A percentile compares a stretch with the other conserved stretches of the same genome.
Conservation (phyloP, 257 asterid species). For the Nicotiana benthamiana region DNA sequence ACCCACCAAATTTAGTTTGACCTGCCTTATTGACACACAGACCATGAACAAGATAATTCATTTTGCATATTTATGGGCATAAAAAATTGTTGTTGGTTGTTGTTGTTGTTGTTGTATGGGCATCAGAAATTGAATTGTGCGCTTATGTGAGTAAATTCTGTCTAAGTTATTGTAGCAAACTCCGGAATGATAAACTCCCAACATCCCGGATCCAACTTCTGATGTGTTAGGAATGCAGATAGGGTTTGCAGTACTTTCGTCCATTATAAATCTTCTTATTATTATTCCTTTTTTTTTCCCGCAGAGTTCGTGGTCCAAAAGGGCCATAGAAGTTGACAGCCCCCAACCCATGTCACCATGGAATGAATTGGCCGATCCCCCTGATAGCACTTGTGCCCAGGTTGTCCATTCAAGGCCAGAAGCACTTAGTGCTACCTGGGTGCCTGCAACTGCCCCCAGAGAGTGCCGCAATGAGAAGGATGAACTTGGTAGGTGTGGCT, state of each 20-base stretch:
- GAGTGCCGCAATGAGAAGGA: conserved; percentile 15
- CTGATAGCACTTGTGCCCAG: conserved; percentile 40
- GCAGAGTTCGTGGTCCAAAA: conserved; percentile 44
- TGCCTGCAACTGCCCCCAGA: conserved; percentile 19
- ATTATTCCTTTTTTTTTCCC: neutral
- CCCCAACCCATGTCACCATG: conserved; percentile 28
- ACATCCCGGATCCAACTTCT: neutral
- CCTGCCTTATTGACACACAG: neutral
- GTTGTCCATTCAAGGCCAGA: conserved; percentile 30
- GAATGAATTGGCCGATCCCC: conserved; percentile 28
- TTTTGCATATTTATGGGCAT: neutral
- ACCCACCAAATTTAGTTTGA: neutral
- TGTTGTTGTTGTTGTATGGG: no score
- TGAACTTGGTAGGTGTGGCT: conserved; percentile 19
- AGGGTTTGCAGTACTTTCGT: neutral
- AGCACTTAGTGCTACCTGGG: conserved; percentile 26
- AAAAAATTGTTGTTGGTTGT: no score
- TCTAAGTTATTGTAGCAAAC: neutral
- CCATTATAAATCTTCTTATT: neutral
- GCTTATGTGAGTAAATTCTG: neutral
- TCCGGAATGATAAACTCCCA: neutral
- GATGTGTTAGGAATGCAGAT: neutral
- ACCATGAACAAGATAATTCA: neutral
- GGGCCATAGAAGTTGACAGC: conserved; percentile 30
- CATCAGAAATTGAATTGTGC: neutral